Base-by-base conservation (phyloP, 306 rosid species). In the Sicyos baderoa region DNA sequence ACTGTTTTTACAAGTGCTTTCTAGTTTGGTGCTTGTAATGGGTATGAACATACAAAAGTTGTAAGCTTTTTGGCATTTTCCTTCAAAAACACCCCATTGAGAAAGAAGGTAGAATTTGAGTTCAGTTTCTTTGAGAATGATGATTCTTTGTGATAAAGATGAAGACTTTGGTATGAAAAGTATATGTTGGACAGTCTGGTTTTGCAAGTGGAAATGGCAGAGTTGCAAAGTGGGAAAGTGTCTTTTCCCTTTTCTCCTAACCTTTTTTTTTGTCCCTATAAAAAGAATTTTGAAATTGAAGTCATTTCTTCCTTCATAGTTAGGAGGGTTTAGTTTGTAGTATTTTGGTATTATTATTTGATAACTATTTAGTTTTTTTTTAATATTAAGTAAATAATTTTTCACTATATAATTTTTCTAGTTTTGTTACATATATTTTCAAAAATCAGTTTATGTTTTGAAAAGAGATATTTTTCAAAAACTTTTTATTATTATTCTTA, bases 81-180 rank as follows among this genome's bases (percentile, higher is more conserved):
- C 49, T 10, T 19, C 0, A 57, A 10, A 12, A 63, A 19, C n/a
- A 37, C 44, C 6, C 44, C 44, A 37, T 7, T 37, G 9, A 64
- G 69, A 63, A 63, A 64, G 70, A 64, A 64, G n/a, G 37, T 23
- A 10, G 12, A 49, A 11, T 22, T 56, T 19, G 8, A 5, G 37
- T 56, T 51, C 49, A 61, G 18, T 10, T 11, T 42, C 53, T 7
- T 37, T 35, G 40, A 35, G 50, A 63, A 63, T 63, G 32, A 64
- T 64, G 70, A 64, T 64, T 40, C 9, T 18, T 44, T 42, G 29
- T 6, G 70, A 64, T 64, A 64, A 64, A 51, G 70, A 64, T 64
- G 53, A 42, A 64, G 70, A 42, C 35, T 42, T 42, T 64, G 53
- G 52, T 1, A 10, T 9, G 29, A 21, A 64, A 64, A 44, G 14